Base-by-base conservation (phyloP, 441 rosid genomes). In the Gossypium lobatum region DNA sequence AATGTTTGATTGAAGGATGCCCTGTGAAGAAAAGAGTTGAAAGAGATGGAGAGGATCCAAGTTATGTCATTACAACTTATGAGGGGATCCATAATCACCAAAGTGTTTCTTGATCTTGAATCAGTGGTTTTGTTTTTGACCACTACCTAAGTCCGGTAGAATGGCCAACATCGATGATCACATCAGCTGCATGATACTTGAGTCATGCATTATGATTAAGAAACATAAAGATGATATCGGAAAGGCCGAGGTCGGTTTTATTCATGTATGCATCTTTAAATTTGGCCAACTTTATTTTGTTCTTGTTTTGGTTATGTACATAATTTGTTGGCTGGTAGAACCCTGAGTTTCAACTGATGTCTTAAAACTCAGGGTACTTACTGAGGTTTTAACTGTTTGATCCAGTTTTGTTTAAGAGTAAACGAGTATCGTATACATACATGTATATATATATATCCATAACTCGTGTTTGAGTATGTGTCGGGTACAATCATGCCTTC, bases 1-100 rank as follows among this genome's bases (percentile, higher is more conserved):
- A 75, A 73, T 94, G 98, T 71, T 87, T 90, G 1, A 80, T 73
- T 8, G 92, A 89, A 62, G 89, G 91, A 8, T 94, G 98, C 70
- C 84, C 88, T 0, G 97, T 94, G 68, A 92, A 94, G 88, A 94
- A 94, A 86, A 84, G 97, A 79, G 86, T 94, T 21, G 97, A 94
- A 80, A 87, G 98, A 82, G 97, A 94, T 21, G 76, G 60, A 45
- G 96, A 88, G n/a, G 97, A 94, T 77, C 79, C 85, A 3, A 79
- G 81, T 25, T 94, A 84, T 59, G 97, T 95, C 11, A 88, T 95
- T 55, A 95, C 98, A 55, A 95, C 96, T 28, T 94, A 94, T 45
- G 91, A 89, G 73, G 93, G 95, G 14, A 11, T 78, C 71, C 95
- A 88, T 59, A 87, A 74, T 54, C 95, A 90, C 70, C 81, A 68